Base-by-base conservation (phyloP, 805 yeast species). In the Candida pseudoglaebosa region DNA sequence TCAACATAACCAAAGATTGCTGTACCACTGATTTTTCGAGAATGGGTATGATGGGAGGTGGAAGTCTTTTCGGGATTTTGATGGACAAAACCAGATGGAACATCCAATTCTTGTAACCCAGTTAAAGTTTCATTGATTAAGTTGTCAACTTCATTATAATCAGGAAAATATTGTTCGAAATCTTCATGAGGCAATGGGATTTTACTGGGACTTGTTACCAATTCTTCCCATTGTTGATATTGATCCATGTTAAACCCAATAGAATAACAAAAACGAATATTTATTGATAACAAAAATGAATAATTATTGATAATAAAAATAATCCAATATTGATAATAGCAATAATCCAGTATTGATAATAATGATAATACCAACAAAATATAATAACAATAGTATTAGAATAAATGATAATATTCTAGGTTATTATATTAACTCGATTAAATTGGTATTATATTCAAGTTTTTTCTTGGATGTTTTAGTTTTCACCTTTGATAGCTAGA, bases 1-100 rank as follows among this genome's bases (percentile, higher is more conserved):
- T 77, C 79, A 6, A 71, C 63, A 47, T 75, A 84, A 0, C 95
- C 95, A 58, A 84, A 84, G 19, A 84, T 84, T 2, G 85, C 91
- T 3, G 91, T 82, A 10, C 95, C 95, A 63, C 89, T 82, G 14
- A 76, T 68, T 41, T 78, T 77, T 46, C 86, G 73, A 38, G 72
- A 60, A 53, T 84, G 91, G 45, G 54, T 35, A 40, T 24, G 36
- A 4, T 24, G 30, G 36, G 18, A 37, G 26, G 13, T 34, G 15
- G 17, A 31, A 28, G 31, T 44, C 32, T 49, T 53, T 9, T 44
- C 48, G 37, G 50, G 46, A 36, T 57, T 63, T 21, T 33, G 34
- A 31, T 34, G 36, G 36, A 37, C 56, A 35, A 57, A 67, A 2
- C 74, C 74, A 0, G 70, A 56, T 0, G 86, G 82, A 32, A 83